Percentiles rank a stretch among this genome's conserved stretches.
phyloP scores from a whole-genome alignment of 1,284 basidiomycete species.

The Leccinum subrobustum region DNA sequence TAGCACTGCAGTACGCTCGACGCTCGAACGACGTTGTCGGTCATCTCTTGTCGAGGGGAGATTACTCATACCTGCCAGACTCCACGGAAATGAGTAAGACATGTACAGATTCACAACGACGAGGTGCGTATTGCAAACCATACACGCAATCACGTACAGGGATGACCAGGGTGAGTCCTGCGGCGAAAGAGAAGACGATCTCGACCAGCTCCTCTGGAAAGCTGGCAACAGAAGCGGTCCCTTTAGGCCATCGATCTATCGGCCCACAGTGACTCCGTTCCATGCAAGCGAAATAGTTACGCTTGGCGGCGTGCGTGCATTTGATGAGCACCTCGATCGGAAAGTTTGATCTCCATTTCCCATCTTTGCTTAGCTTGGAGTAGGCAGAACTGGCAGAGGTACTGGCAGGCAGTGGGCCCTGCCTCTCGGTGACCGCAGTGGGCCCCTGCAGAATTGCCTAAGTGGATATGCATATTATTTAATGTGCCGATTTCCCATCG shows the following conservation, averaged over 20 bases:
- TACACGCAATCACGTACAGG: background rate
- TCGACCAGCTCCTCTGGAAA: background rate
- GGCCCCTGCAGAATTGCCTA: constrained; percentile 33
- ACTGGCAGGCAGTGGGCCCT: constrained; percentile 6
- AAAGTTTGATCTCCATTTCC: background rate
- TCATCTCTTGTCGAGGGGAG: background rate
- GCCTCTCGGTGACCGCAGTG: constrained; percentile 25
- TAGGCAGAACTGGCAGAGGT: background rate
- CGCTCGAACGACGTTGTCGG: background rate
- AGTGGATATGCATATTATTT: constrained; percentile 8
- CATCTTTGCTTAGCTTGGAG: background rate
- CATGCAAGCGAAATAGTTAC: background rate
- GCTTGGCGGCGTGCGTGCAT: background rate
- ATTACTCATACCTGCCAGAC: background rate
- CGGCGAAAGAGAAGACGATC: background rate
- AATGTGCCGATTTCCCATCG: constrained; percentile 12
- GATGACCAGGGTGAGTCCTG: background rate
- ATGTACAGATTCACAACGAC: background rate
- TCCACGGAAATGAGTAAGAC: background rate
- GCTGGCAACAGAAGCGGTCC: background rate
- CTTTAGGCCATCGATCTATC: background rate
- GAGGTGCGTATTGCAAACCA: background rate
- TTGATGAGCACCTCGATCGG: background rate
- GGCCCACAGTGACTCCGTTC: background rate
- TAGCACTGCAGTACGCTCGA: background rate